Conservation (phyloP, 371 early-diverging fungal genomes). For the Enterospora canceri region DNA sequence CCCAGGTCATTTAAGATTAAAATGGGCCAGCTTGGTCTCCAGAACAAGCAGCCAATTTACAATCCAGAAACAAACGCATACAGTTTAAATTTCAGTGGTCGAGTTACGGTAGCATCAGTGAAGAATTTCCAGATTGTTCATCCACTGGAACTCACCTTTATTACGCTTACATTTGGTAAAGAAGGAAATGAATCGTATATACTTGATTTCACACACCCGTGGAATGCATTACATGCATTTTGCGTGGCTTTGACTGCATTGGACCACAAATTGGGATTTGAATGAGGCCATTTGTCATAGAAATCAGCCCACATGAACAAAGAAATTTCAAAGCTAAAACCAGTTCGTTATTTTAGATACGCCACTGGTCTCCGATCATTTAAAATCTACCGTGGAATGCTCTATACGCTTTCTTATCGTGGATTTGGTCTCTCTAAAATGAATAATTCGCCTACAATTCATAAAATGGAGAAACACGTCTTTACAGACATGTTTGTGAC, state of each 20-base stretch:
- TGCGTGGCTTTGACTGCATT: constrained; percentile 74
- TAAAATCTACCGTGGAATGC: too few species aligned
- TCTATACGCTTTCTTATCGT: too few species aligned
- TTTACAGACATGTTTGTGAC: too few species aligned
- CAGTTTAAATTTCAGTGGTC: constrained; percentile 78
- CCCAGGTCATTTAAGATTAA: constrained; percentile 25
- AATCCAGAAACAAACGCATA: constrained; percentile 75
- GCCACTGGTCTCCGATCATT: too few species aligned
- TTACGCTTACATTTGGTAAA: constrained; percentile 81
- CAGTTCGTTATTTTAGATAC: too few species aligned
- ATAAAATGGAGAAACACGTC: too few species aligned
- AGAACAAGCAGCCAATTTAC: constrained; percentile 57
- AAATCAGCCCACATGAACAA: too few species aligned
- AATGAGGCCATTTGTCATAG: too few species aligned
- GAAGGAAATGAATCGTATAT: constrained; percentile 68
- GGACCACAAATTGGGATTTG: constrained; percentile 40
- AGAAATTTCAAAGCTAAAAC: too few species aligned
- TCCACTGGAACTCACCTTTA: constrained; percentile 59
- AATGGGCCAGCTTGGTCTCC: constrained; percentile 27
- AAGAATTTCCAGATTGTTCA: constrained; percentile 86
- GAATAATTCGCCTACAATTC: too few species aligned
- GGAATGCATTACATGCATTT: constrained; percentile 77
- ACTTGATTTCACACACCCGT: constrained; percentile 80
- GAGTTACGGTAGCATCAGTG: constrained; percentile 77
- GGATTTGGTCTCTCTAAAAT: too few species aligned